A percentile compares a stretch with the other conserved stretches of the same genome.
These are phyloP conservation scores for Microdochium trichocladiopsis DNA, from an alignment of 2,329 filamentous ascomycete species.

Conservation along the genomic window DNA sequence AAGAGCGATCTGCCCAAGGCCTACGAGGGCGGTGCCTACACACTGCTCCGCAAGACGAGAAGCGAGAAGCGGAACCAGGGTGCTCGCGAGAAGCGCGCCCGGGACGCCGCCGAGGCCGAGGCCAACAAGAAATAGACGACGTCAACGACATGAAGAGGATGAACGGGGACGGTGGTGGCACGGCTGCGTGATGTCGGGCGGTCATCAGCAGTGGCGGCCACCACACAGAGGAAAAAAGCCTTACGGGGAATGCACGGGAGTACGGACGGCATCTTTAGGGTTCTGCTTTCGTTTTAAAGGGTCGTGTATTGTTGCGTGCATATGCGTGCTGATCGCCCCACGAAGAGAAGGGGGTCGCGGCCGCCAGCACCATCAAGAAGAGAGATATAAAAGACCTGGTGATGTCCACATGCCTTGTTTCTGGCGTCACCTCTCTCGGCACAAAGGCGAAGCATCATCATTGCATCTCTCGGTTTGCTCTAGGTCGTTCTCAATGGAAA, in stretches of 20 bases:
- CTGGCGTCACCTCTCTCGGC: conserved; percentile 11
- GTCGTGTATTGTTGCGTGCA: not conserved
- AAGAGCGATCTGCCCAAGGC: conserved; percentile 73
- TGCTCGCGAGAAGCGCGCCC: conserved; percentile 86
- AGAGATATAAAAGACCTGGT: conserved; percentile 4
- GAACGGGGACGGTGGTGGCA: conserved; percentile 3
- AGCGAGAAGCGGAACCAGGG: conserved; percentile 76
- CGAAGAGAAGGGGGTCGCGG: not conserved
- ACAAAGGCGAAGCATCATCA: conserved; percentile 14
- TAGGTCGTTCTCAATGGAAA: conserved; percentile 22
- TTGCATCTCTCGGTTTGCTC: conserved; percentile 24
- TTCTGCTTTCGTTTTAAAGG: conserved; percentile 24
- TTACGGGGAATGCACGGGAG: conserved; percentile 21
- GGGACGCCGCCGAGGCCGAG: conserved; percentile 80
- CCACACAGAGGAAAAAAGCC: conserved; percentile 8
- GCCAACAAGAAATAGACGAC: conserved; percentile 74
- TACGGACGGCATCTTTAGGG: conserved; percentile 26
- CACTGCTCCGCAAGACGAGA: conserved; percentile 76
- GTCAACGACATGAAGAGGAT: conserved; percentile 6
- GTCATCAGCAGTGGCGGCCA: not conserved
- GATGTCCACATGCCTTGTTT: not conserved
- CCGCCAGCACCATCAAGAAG: conserved; percentile 4
- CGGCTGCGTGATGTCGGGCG: conserved; percentile 8
- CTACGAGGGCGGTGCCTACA: conserved; percentile 78
- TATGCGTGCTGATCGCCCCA: not conserved